Evolutionary conservation across 208 protist genomes (phyloP), one percentile per base, ranked within the genome.

Genomic region (Trypanosoma melophagium): DNA sequence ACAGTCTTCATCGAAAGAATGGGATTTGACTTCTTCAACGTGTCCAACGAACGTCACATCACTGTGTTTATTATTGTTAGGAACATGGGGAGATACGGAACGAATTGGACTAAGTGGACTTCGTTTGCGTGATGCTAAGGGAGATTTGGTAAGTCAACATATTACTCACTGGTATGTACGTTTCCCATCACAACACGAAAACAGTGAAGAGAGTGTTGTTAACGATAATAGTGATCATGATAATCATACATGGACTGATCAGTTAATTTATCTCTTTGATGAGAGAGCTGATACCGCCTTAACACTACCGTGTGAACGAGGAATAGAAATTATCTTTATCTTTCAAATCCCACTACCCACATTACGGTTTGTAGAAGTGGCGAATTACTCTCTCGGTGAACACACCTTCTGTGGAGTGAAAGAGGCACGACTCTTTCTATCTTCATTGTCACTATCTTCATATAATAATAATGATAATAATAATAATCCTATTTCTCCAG

Each of bases 361-460:
- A 4, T 65, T 92, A 22, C 83, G 86, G 17, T 84, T 87, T 66
- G 41, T 92, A 13, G 86, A 92, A 51, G 74, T 92, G 10, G 82
- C 86, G 10, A 92, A 92, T 60, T 92, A 86, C 74, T 87, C 80
- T 2, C 63, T 79, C 16, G 80, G 81, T 47, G 78, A 79, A 19
- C 71, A 77, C 19, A 92, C 86, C 19, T 84, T 83, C 59, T 87
- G 82, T 60, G 86, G 86, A 3, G 80, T 77, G 62, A 92, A 89
- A 73, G 79, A 86, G 35, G 82, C 74, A 35, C 77, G 86, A 38
- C 45, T 92, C 16, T 89, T 92, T 66, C 45, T 86, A 9, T 79
- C 75, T 40, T 62, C 59, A 31, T 38, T 44, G 0, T 13, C 38
- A 14, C 8, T 16, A 22, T 31, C 22, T 24, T 10, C n/a, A n/a